Conservation (phyloP, 306 rosid species). For the Cyamopsis tetragonoloba region DNA sequence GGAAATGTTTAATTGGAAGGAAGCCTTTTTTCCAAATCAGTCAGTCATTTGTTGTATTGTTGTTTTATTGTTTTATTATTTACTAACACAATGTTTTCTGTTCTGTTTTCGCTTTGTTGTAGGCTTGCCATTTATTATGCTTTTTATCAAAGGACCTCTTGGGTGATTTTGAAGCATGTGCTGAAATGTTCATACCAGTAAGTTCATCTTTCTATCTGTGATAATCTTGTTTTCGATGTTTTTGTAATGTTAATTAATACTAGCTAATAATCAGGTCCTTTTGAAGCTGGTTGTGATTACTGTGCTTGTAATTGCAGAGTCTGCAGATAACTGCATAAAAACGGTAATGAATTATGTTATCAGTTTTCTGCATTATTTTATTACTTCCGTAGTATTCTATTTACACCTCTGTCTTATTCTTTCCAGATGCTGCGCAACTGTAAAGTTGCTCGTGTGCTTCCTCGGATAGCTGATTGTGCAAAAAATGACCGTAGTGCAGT, state of each 20-base stretch:
- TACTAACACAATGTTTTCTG: constrained; percentile 5
- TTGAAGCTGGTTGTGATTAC: constrained; percentile 99
- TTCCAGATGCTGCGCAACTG: constrained; percentile 90
- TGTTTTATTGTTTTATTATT: not conserved
- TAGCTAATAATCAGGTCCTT: constrained; percentile 73
- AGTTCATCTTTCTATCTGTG: constrained; percentile 39
- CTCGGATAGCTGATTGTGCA: constrained; percentile 85
- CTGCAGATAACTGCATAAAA: constrained; percentile 96
- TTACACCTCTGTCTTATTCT: constrained; percentile 21
- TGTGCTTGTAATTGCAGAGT: constrained; percentile 98
- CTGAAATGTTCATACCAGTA: constrained; percentile 90
- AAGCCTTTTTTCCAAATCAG: not conserved
- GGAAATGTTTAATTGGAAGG: constrained; percentile 7
- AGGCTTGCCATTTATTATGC: constrained; percentile 94
- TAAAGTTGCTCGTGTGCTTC: constrained; percentile 90
- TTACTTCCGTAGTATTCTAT: constrained; percentile 13
- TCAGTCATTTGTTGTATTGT: no score
- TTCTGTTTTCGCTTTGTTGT: constrained; percentile 25
- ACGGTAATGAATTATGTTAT: constrained; percentile 53
- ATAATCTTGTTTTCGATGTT: constrained; percentile 13
- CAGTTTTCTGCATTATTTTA: not conserved
- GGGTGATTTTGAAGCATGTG: constrained; percentile 96
- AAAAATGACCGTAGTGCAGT: constrained; percentile 86
- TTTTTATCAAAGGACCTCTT: constrained; percentile 87
- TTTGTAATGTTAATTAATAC: constrained; percentile 29